Evolutionary conservation across 2,329 filamentous ascomycete genomes (phyloP), one percentile per base, ranked within the genome.

Genomic region (Xylariaceae sp.): DNA sequence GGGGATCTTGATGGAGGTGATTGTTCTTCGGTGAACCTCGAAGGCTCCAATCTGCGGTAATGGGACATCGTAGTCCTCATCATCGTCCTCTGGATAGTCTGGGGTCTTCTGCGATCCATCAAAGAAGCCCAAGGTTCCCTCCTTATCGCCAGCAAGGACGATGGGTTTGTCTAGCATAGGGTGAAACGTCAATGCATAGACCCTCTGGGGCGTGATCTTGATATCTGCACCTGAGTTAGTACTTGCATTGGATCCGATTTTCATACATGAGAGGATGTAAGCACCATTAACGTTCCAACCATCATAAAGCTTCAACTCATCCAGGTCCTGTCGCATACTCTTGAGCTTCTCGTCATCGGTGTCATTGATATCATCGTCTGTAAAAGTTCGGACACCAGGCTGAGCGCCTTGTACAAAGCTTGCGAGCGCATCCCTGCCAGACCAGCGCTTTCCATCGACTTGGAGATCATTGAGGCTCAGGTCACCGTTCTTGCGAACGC

Each of bases 101-200:
- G 79, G 65, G 2, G 75, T 73, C 2, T 81, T 80, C 59, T 95
- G 90, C 0, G 89, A 92, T 1, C 87, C 91, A 66, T 99, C 93
- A 49, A 97, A 93, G 1, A 99, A 83, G 0, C 94, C 94, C 53
- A 97, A 78, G 19, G 90, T 89, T 1, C 94, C 93, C 59, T 95
- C 81, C 68, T 99, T 99, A 64, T 99, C 94, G 11, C 93, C 93
- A 0, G 93, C 93, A 66, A 99, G 95, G 1, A 97, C 80, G 2
- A 99, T 76, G 0, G 92, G 85, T 63, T 97, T 97, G 2, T 92
- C 84, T 52, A 85, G 78, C 0, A 86, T 92, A 0, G 94, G 94
- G 63, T 99, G 94, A 61, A 99, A 93, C 0, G 87, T 85, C 62
- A 97, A 83, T 0, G 89, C 81, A 65, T 97, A 99, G 13, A 96